Base-by-base conservation (phyloP, 148 eudicot genomes). In the Nepenthes gracilis region DNA sequence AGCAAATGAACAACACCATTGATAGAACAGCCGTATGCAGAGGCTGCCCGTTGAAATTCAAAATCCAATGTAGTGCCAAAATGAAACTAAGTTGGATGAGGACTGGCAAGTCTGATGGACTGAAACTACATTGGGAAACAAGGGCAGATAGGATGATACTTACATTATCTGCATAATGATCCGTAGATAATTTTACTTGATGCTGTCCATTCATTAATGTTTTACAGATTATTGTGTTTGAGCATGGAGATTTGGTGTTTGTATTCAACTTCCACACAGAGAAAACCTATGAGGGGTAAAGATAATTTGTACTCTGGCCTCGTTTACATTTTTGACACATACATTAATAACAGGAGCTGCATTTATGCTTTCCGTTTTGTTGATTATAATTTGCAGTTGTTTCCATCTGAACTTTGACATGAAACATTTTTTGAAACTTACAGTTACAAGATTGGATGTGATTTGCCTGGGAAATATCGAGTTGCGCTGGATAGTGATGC, bases 401-500 rank as follows among this genome's bases (percentile, higher is more conserved):
- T 2, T 2, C 32, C 32, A 5, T 23, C 55, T 23, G 55, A 13
- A 12, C 23, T 50, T 50, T 50, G 4, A 12, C n/a, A 7, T 52
- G 15, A 52, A 12, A 5, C 12, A 32, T 66, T 36, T 23, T 48
- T 43, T 59, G 50, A 54, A 43, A 63, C 47, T 50, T 60, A 40
- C 85, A 89, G 97, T 67, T 89, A 93, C 66, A 89, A 94, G 81
- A 77, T 94, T 71, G 99, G 99, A 32, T 94, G 99, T 69, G 97
- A 94, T 78, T 70, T 94, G 72, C 99, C 99, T 49, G 99, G 99
- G 60, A 94, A 81, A 67, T 94, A 94, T 69, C 90, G 84, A 68
- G 93, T 94, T 72, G 99, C 93, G 38, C 78, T 94, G 70, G 97
- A 94, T 66, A 89, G 95, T 75, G 99, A 94, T 75, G 99, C 97